Base-by-base conservation (phyloP, 2,329 filamentous ascomycete genomes). In the Monosporascus sp. region DNA sequence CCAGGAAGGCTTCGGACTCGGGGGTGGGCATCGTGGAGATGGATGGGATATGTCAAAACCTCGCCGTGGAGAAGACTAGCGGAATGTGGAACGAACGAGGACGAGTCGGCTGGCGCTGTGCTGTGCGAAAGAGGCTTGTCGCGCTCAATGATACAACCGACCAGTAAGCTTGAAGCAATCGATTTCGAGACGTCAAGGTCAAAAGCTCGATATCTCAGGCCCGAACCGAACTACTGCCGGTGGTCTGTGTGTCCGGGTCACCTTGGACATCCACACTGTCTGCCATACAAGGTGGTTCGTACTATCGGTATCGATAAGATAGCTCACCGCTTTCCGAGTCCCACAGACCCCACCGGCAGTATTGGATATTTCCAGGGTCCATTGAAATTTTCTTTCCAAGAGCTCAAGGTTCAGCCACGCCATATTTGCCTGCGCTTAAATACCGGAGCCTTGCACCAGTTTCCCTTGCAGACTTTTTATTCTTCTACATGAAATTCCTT, bases 1-100 rank as follows among this genome's bases (percentile, higher is more conserved):
- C 87, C 74, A 91, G 83, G 78, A 93, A 94, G 68, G 83, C 79
- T 65, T 80, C 85, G 67, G 89, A 93, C 73, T 94, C 89, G 71
- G 89, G 88, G 24, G 88, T 93, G 64, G 89, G 89, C 86, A 93
- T 93, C 62, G 67, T 74, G 63, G 40, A 51, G 22, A n/a, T 24
- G 43, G 43, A 46, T 20, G 22, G 7, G 20, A 44, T 16, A 26
- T 14, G 22, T 26, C 20, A 16, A 26, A 5, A 35, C 31, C 31
- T 31, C 17, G 22, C 3, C 24, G 43, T 17, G 14, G 38, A 20
- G 38, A 7, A n/a, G 43, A 46, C 24, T 17, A 26, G 24, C 41
- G 41, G 22, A 44, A 16, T 7, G 11, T 31, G 1, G 43, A 46
- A 7, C 1, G 22, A 9, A 16, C 4, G 22, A 9, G 11, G 22